A percentile compares a stretch with the other conserved stretches of the same genome.
phyloP scores from a whole-genome alignment of 2,329 filamentous ascomycete species.

The Penicillium sclerotigenum region DNA sequence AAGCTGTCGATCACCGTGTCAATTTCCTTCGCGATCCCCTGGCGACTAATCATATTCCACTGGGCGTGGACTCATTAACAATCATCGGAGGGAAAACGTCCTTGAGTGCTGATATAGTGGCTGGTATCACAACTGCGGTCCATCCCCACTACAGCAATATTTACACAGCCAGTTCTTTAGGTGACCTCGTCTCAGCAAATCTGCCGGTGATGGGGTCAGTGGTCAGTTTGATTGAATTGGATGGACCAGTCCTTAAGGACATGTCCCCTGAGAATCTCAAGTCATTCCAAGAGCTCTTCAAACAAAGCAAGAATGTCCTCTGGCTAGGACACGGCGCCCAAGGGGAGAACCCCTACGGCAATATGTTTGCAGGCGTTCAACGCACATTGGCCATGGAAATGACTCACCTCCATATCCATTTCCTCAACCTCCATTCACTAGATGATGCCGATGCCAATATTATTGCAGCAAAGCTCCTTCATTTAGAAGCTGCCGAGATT shows the following conservation, averaged over 20 bases:
- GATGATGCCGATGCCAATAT: not conserved
- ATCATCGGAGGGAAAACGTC: slow-evolving; percentile 17
- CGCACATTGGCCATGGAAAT: slow-evolving; percentile 23
- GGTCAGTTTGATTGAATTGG: slow-evolving; percentile 24
- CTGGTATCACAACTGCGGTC: slow-evolving; percentile 7
- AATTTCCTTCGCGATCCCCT: slow-evolving; percentile 29
- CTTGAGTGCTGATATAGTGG: slow-evolving; percentile 6
- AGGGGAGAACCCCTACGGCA: slow-evolving; percentile 20
- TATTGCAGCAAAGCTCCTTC: slow-evolving; percentile 17
- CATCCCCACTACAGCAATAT: slow-evolving; percentile 11
- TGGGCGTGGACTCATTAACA: slow-evolving; percentile 13
- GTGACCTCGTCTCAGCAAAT: slow-evolving; percentile 7
- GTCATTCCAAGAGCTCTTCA: slow-evolving; percentile 24
- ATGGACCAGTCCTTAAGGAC: slow-evolving; percentile 27
- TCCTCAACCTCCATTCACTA: slow-evolving; percentile 15
- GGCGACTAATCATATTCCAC: not conserved
- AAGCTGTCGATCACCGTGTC: slow-evolving; percentile 34
- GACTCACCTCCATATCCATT: slow-evolving; percentile 20
- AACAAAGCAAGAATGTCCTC: slow-evolving; percentile 21
- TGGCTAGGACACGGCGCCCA: slow-evolving; percentile 26
- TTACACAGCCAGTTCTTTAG: slow-evolving; percentile 3
- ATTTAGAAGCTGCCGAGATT: slow-evolving; percentile 11
- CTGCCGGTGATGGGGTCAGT: slow-evolving; percentile 21
- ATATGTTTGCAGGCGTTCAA: slow-evolving; percentile 23
- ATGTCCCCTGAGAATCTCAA: slow-evolving; percentile 21